phyloP scores from a whole-genome alignment of 2,329 filamentous ascomycete genomes.

The Ceratocystis eucalypticola region DNA sequence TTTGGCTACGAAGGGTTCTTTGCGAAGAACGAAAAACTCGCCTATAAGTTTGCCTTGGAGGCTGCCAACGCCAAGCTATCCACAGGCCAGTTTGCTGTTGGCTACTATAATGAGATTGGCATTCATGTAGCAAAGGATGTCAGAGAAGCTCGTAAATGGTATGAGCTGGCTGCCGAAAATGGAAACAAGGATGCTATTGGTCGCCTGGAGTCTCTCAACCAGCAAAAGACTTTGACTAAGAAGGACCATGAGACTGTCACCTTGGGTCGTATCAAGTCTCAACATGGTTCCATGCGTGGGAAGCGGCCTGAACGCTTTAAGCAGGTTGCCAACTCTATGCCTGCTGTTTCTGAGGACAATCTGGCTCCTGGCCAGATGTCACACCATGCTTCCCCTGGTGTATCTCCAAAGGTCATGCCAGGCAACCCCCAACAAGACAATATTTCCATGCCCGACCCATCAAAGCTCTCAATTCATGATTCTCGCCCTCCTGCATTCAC shows the following conservation, averaged over 20 bases:
- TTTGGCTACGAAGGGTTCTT: conserved; percentile 90
- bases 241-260: conserved; percentile 88
- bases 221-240: conserved; percentile 73
- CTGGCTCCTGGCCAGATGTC: conserved; percentile 20
- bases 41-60: conserved; percentile 78
- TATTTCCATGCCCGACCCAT: conserved; percentile 30
- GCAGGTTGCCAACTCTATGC: conserved; percentile 30
- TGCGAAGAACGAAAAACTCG: conserved; percentile 87
- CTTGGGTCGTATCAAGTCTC: conserved; percentile 72
- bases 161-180: conserved; percentile 73
- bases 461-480: conserved; percentile 20
- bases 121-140: conserved; percentile 79
- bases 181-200: conserved; percentile 80
- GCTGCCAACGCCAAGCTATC: conserved; percentile 70
- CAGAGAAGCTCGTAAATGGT: conserved; percentile 75
- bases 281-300: conserved; percentile 55
- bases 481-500: conserved; percentile 38
- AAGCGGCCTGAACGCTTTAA: conserved; percentile 41
- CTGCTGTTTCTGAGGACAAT: conserved; percentile 35
- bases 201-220: conserved; percentile 70
- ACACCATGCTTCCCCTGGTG: conserved; percentile 19
- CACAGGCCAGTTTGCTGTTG: conserved; percentile 90
- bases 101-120: conserved; percentile 95
- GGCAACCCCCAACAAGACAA: conserved; percentile 19
- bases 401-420: conserved; percentile 21